These are phyloP conservation scores for Persicaria maculosa DNA, from an alignment of 148 eudicot species.

Conservation along the genomic window DNA sequence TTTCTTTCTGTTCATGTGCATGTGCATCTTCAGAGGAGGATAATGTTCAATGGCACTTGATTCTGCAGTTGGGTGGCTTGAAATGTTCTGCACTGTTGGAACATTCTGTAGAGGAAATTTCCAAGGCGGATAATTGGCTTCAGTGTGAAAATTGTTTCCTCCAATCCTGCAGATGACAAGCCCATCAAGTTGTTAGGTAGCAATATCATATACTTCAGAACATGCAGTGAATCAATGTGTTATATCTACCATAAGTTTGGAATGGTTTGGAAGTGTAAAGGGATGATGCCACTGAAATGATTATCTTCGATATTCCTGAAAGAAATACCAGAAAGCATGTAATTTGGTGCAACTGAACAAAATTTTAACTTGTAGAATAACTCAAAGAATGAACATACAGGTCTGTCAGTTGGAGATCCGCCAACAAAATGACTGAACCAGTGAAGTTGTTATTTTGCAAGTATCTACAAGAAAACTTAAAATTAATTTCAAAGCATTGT, in stretches of 20 bases:
- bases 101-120: constrained; percentile 47
- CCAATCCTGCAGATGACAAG: constrained; percentile 47
- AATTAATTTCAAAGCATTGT: not conserved
- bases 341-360: constrained; percentile 6
- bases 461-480: constrained; percentile 35
- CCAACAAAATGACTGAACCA: constrained; percentile 76
- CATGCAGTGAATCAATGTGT: not conserved
- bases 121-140: constrained; percentile 59
- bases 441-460: constrained; percentile 69
- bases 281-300: constrained; percentile 87
- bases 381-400: constrained; percentile 42
- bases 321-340: constrained; percentile 11
- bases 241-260: constrained; percentile 59
- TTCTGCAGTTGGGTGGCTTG: constrained; percentile 62
- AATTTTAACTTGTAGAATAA: constrained; percentile 12
- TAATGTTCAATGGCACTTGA: constrained; percentile 56
- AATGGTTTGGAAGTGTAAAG: constrained; percentile 60
- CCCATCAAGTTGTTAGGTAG: not conserved
- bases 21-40: constrained; percentile 28
- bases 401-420: constrained; percentile 58
- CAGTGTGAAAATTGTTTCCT: constrained; percentile 54
- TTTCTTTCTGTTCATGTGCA: constrained; percentile 45
- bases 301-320: constrained; percentile 82
- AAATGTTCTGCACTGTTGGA: constrained; percentile 41
- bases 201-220: not conserved